These are phyloP conservation scores for Dactylellina leptospora DNA, from an alignment of 2,329 filamentous ascomycete species.

Conservation along the genomic window DNA sequence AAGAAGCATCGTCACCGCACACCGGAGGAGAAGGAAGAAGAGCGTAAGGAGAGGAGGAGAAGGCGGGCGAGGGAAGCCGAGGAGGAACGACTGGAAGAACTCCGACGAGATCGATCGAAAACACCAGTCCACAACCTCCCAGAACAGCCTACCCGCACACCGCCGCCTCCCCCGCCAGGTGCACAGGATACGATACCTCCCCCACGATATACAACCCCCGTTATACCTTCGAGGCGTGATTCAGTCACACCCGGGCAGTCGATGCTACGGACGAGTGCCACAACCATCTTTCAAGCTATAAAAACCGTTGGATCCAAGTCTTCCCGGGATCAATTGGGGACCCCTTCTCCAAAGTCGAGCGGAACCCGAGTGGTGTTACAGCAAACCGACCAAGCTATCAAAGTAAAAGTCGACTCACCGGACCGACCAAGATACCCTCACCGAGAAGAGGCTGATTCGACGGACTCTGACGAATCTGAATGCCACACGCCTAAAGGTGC, in stretches of 20 bases:
- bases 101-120: conserved; percentile 32
- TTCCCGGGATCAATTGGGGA: conserved; percentile 43
- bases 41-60: conserved; percentile 38
- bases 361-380: conserved; percentile 41
- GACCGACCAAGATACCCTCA: conserved; percentile 7
- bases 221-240: conserved; percentile 25
- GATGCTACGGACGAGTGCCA: conserved; percentile 37
- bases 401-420: conserved; percentile 23
- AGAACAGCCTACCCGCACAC: conserved; percentile 44
- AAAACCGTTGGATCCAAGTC: conserved; percentile 39
- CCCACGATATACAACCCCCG: conserved; percentile 43
- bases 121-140: conserved; percentile 30
- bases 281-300: conserved; percentile 47
- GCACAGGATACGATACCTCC: conserved; percentile 8
- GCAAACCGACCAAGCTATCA: conserved; percentile 37
- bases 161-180: conserved; percentile 30
- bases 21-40: conserved; percentile 37
- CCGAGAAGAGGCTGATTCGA: conserved; percentile 39
- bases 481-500: conserved; percentile 41
- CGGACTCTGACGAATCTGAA: conserved; percentile 39
- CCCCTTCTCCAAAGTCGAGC: conserved; percentile 40
- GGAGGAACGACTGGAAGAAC: conserved; percentile 36
- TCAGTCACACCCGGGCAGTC: conserved; percentile 40
- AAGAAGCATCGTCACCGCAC: conserved; percentile 41
- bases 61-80: conserved; percentile 38